phyloP scores from a whole-genome alignment of 1,284 basidiomycete species.

The Neonothopanus nambi region DNA sequence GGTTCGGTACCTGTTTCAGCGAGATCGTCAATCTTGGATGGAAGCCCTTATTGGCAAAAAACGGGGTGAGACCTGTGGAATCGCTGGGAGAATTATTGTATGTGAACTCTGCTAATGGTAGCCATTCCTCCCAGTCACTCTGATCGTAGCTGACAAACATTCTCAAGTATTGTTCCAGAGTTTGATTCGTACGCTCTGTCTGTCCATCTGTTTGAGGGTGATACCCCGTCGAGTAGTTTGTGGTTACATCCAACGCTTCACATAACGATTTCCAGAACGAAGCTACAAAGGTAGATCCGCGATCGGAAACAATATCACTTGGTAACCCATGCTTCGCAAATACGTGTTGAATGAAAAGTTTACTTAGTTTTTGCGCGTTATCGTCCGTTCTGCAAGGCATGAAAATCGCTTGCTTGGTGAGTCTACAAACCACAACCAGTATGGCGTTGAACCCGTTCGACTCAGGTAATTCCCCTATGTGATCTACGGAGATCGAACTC shows the following conservation, averaged over 20 bases:
- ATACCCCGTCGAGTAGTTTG: slow-evolving; percentile 3
- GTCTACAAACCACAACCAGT: slow-evolving; percentile 24
- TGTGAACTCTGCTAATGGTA: no score
- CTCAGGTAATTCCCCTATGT: slow-evolving; percentile 28
- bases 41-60: slow-evolving; percentile 8
- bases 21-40: slow-evolving; percentile 3
- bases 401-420: background rate
- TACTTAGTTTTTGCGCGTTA: background rate
- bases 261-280: background rate
- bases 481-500: slow-evolving; percentile 2
- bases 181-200: no score
- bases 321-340: slow-evolving; percentile 9
- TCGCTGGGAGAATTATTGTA: no score
- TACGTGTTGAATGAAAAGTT: background rate
- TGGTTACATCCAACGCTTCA: background rate
- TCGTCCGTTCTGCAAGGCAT: background rate
- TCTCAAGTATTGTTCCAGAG: no score
- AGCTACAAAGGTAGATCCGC: background rate
- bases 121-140: no score
- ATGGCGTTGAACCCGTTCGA: slow-evolving; percentile 28
- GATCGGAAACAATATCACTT: background rate
- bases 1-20: background rate
- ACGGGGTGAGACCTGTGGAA: background rate
- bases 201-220: no score
- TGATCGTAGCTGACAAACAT: no score